A percentile compares a stretch with the other conserved stretches of the same genome.
These are phyloP conservation scores for Fusarium metavorans DNA, from an alignment of 2,329 filamentous ascomycete species.

Conservation along the genomic window DNA sequence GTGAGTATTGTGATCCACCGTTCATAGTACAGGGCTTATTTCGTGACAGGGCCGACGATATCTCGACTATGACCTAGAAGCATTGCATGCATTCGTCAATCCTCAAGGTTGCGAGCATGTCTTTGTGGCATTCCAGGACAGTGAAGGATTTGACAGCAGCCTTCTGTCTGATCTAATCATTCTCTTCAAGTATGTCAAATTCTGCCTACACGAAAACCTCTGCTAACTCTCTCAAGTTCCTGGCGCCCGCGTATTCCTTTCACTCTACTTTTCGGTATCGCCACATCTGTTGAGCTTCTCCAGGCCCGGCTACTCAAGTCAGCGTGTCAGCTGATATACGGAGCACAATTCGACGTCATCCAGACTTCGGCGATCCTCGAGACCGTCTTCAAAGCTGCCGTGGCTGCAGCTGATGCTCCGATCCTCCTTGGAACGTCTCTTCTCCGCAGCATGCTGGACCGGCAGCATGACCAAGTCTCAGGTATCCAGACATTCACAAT, in stretches of 20 bases:
- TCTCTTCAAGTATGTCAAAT: conserved; percentile 69
- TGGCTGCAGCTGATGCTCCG: conserved; percentile 67
- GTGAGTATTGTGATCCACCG: conserved; percentile 50
- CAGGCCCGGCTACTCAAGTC: conserved; percentile 79
- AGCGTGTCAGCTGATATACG: conserved; percentile 75
- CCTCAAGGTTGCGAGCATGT: conserved; percentile 68
- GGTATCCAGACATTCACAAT: conserved; percentile 79
- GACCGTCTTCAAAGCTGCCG: conserved; percentile 74
- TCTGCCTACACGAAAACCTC: background rate
- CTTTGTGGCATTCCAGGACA: conserved; percentile 82
- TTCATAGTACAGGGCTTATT: conserved; percentile 22
- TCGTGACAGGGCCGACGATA: conserved; percentile 68
- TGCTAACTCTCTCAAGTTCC: conserved; percentile 54
- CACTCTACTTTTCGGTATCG: conserved; percentile 81
- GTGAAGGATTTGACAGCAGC: conserved; percentile 81
- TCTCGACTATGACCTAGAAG: conserved; percentile 83
- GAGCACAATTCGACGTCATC: conserved; percentile 81
- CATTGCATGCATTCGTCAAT: conserved; percentile 71
- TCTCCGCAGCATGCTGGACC: conserved; percentile 72
- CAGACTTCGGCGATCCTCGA: conserved; percentile 79
- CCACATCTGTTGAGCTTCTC: conserved; percentile 84
- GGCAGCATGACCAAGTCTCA: conserved; percentile 82
- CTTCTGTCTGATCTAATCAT: conserved; percentile 79
- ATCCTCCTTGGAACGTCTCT: conserved; percentile 75
- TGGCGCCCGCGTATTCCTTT: conserved; percentile 85